phyloP scores from a whole-genome alignment of 2,329 filamentous ascomycete genomes.

The Hymenoscyphus linearis region DNA sequence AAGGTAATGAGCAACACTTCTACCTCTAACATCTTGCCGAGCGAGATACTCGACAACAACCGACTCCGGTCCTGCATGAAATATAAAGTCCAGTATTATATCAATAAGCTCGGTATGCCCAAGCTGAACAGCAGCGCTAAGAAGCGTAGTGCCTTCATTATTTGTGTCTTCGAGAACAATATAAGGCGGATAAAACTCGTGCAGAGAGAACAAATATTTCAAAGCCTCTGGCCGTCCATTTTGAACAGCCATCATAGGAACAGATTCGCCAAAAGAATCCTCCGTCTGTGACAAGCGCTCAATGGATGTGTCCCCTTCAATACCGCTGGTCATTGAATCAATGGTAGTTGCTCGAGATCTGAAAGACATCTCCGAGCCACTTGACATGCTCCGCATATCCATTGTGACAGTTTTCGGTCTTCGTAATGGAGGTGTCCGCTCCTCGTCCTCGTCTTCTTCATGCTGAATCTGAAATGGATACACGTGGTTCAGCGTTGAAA shows the following conservation, averaged over 20 bases:
- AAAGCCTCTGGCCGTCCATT: conserved; percentile 66
- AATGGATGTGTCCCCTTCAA: conserved; percentile 83
- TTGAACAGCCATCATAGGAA: conserved; percentile 82
- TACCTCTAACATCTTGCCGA: conserved; percentile 75
- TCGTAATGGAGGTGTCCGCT: conserved; percentile 25
- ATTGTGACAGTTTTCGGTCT: conserved; percentile 64
- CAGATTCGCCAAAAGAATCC: conserved; percentile 69
- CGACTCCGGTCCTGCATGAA: conserved; percentile 48
- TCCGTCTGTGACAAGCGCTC: conserved; percentile 70
- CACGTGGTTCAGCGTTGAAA: conserved; percentile 64
- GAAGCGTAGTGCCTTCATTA: conserved; percentile 80
- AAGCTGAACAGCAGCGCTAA: conserved; percentile 86
- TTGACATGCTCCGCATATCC: conserved; percentile 85
- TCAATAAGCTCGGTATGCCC: conserved; percentile 71
- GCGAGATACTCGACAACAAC: conserved; percentile 64
- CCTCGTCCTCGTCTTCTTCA: conserved; percentile 49
- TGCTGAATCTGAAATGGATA: conserved; percentile 77
- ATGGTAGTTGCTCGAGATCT: conserved; percentile 75
- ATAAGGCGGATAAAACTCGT: conserved; percentile 67
- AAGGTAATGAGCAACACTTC: conserved; percentile 90
- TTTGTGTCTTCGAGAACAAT: conserved; percentile 78
- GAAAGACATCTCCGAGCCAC: conserved; percentile 77
- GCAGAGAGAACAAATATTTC: conserved; percentile 71
- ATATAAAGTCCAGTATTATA: conserved; percentile 66
- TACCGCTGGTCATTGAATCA: conserved; percentile 63